Percentiles rank a stretch among this genome's conserved stretches.
These are phyloP conservation scores for Fraxinus nigra DNA, from an alignment of 305 asterid genomes.

Conservation along the genomic window DNA sequence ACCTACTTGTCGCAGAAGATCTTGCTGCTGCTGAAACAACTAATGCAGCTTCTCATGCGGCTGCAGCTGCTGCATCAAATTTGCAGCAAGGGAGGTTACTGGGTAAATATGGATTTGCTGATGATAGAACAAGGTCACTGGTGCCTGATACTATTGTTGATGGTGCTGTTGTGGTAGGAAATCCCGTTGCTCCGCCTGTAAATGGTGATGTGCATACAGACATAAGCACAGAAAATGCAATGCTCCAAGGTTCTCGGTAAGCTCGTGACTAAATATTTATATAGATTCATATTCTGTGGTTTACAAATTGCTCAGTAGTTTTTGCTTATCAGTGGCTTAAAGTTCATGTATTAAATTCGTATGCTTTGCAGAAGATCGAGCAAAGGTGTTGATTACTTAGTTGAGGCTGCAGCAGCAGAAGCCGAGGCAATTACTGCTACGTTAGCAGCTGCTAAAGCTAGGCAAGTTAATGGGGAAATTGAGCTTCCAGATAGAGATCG, in stretches of 20 bases:
- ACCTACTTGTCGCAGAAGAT: slow-evolving; percentile 96
- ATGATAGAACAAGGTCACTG: slow-evolving; percentile 63
- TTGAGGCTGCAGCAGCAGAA: slow-evolving; percentile 96
- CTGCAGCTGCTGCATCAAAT: slow-evolving; percentile 79
- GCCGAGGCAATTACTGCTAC: slow-evolving; percentile 96
- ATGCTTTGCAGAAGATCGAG: slow-evolving; percentile 49
- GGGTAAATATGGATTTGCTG: slow-evolving; percentile 65
- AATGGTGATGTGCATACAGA: slow-evolving; percentile 85
- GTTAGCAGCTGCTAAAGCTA: slow-evolving; percentile 94
- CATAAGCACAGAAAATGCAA: slow-evolving; percentile 82
- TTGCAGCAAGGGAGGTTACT: slow-evolving; percentile 62
- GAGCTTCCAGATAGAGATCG: slow-evolving; percentile 89
- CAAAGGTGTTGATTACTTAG: slow-evolving; percentile 91
- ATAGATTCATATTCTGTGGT: background rate
- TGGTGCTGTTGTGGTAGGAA: slow-evolving; percentile 85
- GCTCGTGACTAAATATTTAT: slow-evolving; percentile 19
- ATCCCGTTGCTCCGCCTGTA: slow-evolving; percentile 79
- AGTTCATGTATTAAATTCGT: slow-evolving; percentile 24
- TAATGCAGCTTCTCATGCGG: slow-evolving; percentile 92
- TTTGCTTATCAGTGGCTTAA: slow-evolving; percentile 14
- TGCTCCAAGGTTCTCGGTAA: slow-evolving; percentile 78
- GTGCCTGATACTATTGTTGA: slow-evolving; percentile 56
- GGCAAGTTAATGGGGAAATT: slow-evolving; percentile 82
- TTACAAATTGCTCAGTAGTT: slow-evolving; percentile 9
- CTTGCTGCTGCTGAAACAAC: slow-evolving; percentile 97